Percentiles rank a stretch among this genome's conserved stretches.
Conservation (phyloP, 345 rosid genomes). For the Populus ilicifolia region DNA sequence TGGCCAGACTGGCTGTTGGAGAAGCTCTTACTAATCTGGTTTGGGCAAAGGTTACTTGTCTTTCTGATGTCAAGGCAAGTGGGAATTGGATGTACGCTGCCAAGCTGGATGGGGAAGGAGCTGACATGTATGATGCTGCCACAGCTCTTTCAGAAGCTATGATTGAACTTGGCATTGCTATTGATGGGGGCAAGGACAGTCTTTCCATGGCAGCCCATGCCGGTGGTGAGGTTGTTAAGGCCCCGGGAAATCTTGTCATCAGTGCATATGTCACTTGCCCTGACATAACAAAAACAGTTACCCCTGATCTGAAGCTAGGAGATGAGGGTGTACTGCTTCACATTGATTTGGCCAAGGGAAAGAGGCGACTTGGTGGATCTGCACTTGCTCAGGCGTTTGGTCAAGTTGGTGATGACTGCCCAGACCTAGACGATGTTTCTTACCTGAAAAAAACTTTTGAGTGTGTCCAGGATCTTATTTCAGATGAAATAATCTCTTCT, state of each 20-base stretch:
- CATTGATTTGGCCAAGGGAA: constrained; percentile 84
- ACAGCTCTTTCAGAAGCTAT: constrained; percentile 74
- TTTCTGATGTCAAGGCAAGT: constrained; percentile 89
- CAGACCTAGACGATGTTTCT: constrained; percentile 77
- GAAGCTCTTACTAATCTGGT: constrained; percentile 92
- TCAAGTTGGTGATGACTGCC: constrained; percentile 82
- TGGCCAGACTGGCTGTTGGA: constrained; percentile 94
- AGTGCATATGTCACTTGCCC: constrained; percentile 81
- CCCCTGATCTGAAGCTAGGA: constrained; percentile 80
- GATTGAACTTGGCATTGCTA: constrained; percentile 91
- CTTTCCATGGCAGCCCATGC: constrained; percentile 93
- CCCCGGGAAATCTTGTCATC: constrained; percentile 93
- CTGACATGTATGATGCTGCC: constrained; percentile 93
- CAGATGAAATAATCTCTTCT: constrained; percentile 59
- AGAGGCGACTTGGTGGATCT: constrained; percentile 81
- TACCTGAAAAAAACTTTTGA: constrained; percentile 70
- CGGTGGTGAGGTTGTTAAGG: constrained; percentile 77
- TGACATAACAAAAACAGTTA: constrained; percentile 84
- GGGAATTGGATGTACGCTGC: constrained; percentile 99
- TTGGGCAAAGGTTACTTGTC: constrained; percentile 86
- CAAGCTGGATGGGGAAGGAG: constrained; percentile 93
- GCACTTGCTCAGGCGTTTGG: constrained; percentile 83
- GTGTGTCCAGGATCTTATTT: constrained; percentile 63
- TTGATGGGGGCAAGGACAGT: constrained; percentile 96
- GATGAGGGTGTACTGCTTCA: constrained; percentile 68